Percentiles rank a stretch among this genome's conserved stretches.
Evolutionary conservation across 2,329 filamentous ascomycete genomes (phyloP).

Genomic region (Alternaria novae-zelandiae): DNA sequence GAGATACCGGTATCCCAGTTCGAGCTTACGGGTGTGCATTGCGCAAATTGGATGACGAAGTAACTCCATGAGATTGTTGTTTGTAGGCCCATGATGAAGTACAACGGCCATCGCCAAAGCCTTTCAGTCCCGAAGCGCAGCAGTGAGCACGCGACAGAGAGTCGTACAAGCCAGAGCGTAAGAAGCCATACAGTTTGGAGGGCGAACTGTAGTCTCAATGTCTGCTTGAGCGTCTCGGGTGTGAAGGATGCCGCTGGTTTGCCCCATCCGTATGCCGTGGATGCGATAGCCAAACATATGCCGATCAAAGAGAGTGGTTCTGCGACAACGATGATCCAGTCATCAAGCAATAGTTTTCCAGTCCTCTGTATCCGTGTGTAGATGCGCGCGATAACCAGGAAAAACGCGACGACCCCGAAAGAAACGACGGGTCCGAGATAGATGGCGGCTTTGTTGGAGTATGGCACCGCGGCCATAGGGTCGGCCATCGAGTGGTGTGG

Average conservation of each 20-base stretch:
- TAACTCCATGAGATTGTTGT: conserved; percentile 27
- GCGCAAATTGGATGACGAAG: conserved; percentile 34
- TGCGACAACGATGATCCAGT: conserved; percentile 35
- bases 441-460: conserved; percentile 27
- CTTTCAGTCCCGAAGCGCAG: conserved; percentile 27
- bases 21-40: conserved; percentile 30
- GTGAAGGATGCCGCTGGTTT: conserved; percentile 25
- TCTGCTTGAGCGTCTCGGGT: conserved; percentile 14
- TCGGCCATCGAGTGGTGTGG: conserved; percentile 6
- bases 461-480: conserved; percentile 10
- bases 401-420: conserved; percentile 24
- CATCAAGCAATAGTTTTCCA: conserved; percentile 26
- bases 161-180: conserved; percentile 26
- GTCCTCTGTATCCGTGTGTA: conserved; percentile 28
- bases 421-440: conserved; percentile 32
- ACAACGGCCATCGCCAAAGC: conserved; percentile 29
- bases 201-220: conserved; percentile 31
- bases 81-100: conserved; percentile 32
- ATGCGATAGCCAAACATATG: conserved; percentile 20
- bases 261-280: conserved; percentile 32
- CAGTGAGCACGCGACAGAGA: conserved; percentile 35
- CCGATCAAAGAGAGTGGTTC: conserved; percentile 27
- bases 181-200: conserved; percentile 35
- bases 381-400: conserved; percentile 26
- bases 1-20: conserved; percentile 31